A percentile compares a stretch with the other conserved stretches of the same genome.
phyloP scores from a whole-genome alignment of 495 filamentous ascomycete genomes.

The Aspergillus mulundensis region DNA sequence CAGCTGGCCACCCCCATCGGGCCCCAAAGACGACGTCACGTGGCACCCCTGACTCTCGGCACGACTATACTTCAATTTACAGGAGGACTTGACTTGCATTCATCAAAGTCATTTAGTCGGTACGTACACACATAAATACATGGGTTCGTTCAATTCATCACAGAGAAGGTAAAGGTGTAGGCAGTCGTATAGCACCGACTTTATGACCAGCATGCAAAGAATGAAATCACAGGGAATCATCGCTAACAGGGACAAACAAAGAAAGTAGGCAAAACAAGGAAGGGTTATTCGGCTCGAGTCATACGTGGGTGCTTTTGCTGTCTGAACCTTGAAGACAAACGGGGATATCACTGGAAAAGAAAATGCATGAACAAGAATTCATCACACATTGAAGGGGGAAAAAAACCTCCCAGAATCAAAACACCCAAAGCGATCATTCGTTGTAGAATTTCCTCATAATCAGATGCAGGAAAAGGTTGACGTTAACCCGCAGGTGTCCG shows the following conservation, averaged over 20 bases:
- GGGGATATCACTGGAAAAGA: slow-evolving; percentile 17
- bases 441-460: slow-evolving; percentile 99
- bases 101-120: slow-evolving; percentile 3
- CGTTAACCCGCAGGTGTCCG: slow-evolving; percentile 80
- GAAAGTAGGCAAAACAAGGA: not conserved
- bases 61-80: not conserved
- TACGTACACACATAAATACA: slow-evolving; percentile 22
- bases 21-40: slow-evolving; percentile 29
- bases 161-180: slow-evolving; percentile 7
- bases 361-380: slow-evolving; percentile 1
- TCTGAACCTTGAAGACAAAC: slow-evolving; percentile 12
- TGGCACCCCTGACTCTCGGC: slow-evolving; percentile 31
- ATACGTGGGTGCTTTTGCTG: slow-evolving; percentile 7
- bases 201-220: slow-evolving; percentile 8
- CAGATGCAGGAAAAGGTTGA: slow-evolving; percentile 91
- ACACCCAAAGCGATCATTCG: slow-evolving; percentile 29
- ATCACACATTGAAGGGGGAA: slow-evolving; percentile 26
- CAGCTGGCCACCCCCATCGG: slow-evolving; percentile 37
- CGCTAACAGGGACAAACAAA: slow-evolving; percentile 1
- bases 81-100: not conserved
- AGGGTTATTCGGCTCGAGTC: not conserved
- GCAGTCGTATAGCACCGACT: slow-evolving; percentile 7
- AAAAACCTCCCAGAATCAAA: slow-evolving; percentile 19
- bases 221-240: slow-evolving; percentile 1
- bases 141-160: slow-evolving; percentile 17